phyloP scores from a whole-genome alignment of 257 asterid species.

The Datura wrightii region DNA sequence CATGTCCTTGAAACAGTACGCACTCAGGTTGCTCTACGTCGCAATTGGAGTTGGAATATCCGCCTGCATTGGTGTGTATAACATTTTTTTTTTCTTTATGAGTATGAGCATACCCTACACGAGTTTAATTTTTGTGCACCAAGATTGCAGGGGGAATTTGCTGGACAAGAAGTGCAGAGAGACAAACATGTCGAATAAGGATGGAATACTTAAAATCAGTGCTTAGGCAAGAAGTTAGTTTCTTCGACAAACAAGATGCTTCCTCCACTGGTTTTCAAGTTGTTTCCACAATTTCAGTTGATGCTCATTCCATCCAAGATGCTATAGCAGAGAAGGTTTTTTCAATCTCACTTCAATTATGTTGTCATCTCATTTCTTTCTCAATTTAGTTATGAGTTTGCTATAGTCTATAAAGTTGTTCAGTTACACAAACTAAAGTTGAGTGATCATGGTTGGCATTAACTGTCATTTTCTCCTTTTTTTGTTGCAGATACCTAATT shows the following conservation, averaged over 20 bases:
- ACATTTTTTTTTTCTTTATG: background rate
- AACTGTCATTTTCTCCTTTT: background rate
- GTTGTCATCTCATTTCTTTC: background rate
- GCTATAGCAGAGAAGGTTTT: constrained; percentile 78
- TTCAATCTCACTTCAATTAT: background rate
- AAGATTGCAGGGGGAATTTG: constrained; percentile 62
- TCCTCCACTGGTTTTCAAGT: constrained; percentile 71
- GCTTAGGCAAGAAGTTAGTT: constrained; percentile 77
- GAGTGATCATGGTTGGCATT: background rate
- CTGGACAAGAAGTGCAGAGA: constrained; percentile 85
- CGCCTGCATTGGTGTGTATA: constrained; percentile 65
- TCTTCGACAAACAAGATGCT: constrained; percentile 62
- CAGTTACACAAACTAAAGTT: background rate
- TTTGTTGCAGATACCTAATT: constrained; percentile 62
- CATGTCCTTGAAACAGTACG: constrained; percentile 48
- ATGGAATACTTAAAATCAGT: constrained; percentile 67
- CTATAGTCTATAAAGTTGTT: too few relatives aligned
- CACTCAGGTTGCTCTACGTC: constrained; percentile 66
- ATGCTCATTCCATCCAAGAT: constrained; percentile 71
- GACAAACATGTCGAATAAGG: constrained; percentile 71
- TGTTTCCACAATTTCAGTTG: constrained; percentile 68
- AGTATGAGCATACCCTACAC: background rate
- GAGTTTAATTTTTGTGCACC: background rate
- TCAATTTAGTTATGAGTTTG: background rate
- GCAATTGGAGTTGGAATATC: constrained; percentile 73